Evolutionary conservation across 2,329 filamentous ascomycete species (phyloP).

Genomic region (Exophiala calicioides): DNA sequence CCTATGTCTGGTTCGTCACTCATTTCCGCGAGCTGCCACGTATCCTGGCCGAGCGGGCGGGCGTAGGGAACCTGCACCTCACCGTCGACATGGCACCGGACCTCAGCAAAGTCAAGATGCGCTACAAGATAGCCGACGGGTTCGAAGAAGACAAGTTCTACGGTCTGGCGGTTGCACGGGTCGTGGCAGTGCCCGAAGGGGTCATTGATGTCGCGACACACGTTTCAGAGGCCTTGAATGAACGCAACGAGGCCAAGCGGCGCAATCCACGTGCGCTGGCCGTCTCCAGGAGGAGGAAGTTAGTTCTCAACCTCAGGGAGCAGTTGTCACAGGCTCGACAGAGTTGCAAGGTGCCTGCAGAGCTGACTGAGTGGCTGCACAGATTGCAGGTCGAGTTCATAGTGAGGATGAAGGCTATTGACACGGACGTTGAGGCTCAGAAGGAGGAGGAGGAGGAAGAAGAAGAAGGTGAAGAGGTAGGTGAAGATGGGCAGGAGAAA

Average conservation of each 20-base stretch:
- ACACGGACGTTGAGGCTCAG: constrained; percentile 39
- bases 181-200: constrained; percentile 68
- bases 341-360: constrained; percentile 25
- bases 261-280: constrained; percentile 60
- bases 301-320: constrained; percentile 72
- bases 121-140: constrained; percentile 79
- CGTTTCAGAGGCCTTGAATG: constrained; percentile 64
- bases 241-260: constrained; percentile 59
- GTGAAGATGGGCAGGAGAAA: background rate
- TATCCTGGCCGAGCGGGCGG: constrained; percentile 71
- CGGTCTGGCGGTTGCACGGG: constrained; percentile 76
- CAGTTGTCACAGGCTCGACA: constrained; percentile 66
- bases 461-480: background rate
- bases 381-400: constrained; percentile 75
- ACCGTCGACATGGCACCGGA: constrained; percentile 64
- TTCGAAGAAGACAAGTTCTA: constrained; percentile 73
- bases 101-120: constrained; percentile 67
- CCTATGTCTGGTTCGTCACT: constrained; percentile 88
- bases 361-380: constrained; percentile 64
- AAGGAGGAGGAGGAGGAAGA: background rate
- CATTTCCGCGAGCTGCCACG: constrained; percentile 83
- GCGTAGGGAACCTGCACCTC: constrained; percentile 81
- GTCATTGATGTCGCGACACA: constrained; percentile 69
- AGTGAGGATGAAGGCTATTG: constrained; percentile 66
- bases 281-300: constrained; percentile 65